Conservation (phyloP, 75 land plant genomes). For the Pinus albicaulis region DNA sequence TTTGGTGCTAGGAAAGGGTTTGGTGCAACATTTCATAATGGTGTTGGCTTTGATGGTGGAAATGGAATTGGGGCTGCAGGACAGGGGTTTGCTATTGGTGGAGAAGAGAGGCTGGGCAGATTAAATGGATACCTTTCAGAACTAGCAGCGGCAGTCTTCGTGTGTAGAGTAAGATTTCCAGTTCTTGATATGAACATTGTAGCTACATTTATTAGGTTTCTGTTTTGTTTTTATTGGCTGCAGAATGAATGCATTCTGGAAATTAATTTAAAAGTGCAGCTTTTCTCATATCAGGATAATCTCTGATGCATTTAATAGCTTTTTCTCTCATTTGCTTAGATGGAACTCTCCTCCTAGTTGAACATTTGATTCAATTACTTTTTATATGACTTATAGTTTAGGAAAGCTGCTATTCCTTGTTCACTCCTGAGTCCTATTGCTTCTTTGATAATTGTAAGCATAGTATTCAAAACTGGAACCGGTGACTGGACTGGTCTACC, state of each 20-base stretch:
- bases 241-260: neutral
- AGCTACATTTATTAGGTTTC: neutral
- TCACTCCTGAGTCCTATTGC: no score
- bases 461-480: no score
- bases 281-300: no score
- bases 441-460: no score
- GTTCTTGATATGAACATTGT: neutral
- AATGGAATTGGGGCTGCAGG: conserved; percentile 56
- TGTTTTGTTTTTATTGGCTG: neutral
- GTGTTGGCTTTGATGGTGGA: conserved; percentile 64
- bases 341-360: no score
- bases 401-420: no score
- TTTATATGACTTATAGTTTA: no score
- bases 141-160: conserved; percentile 93
- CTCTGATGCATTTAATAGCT: no score
- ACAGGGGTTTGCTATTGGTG: conserved; percentile 94
- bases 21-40: conserved; percentile 57
- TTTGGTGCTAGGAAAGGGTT: conserved; percentile 5
- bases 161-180: conserved; percentile 69
- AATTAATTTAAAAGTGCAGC: no score
- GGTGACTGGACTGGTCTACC: no score
- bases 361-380: no score
- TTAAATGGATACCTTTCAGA: conserved; percentile 83
- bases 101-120: conserved; percentile 68
- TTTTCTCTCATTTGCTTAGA: no score